A percentile compares a stretch with the other conserved stretches of the same genome.
Conservation (phyloP, 441 rosid genomes). For the Bocquillonia castaneifolia region DNA sequence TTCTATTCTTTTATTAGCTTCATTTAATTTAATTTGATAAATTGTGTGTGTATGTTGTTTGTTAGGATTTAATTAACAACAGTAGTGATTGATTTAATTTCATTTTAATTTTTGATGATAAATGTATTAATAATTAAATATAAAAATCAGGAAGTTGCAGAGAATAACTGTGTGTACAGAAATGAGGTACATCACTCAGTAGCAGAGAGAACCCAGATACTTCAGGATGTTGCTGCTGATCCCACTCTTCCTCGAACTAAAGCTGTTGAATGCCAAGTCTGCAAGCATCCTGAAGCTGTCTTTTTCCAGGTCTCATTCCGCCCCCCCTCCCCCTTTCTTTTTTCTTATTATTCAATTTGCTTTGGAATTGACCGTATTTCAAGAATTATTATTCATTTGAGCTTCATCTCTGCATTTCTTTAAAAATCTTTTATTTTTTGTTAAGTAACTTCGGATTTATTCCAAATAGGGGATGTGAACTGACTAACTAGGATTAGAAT, state of each 20-base stretch:
- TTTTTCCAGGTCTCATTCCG: slow-evolving; percentile 69
- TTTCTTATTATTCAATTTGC: neutral
- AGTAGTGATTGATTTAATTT: neutral
- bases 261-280: slow-evolving; percentile 57
- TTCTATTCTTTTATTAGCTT: too few relatives aligned
- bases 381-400: too few relatives aligned
- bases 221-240: slow-evolving; percentile 92
- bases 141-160: slow-evolving; percentile 66
- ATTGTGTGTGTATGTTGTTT: too few relatives aligned
- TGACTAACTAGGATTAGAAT: too few relatives aligned
- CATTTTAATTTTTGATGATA: too few relatives aligned
- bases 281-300: slow-evolving; percentile 82
- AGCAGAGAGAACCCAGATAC: slow-evolving; percentile 74
- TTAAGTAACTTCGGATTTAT: too few relatives aligned
- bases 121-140: too few relatives aligned
- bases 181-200: slow-evolving; percentile 88
- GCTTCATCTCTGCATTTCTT: too few relatives aligned
- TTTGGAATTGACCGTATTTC: neutral
- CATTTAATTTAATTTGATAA: too few relatives aligned
- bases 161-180: slow-evolving; percentile 75
- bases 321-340: neutral
- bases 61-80: neutral
- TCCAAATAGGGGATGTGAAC: too few relatives aligned
- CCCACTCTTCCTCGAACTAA: slow-evolving; percentile 97
- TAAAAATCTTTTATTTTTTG: too few relatives aligned